These are phyloP conservation scores for Teratosphaeria zuluensis DNA, from an alignment of 2,329 filamentous ascomycete genomes.

Conservation along the genomic window DNA sequence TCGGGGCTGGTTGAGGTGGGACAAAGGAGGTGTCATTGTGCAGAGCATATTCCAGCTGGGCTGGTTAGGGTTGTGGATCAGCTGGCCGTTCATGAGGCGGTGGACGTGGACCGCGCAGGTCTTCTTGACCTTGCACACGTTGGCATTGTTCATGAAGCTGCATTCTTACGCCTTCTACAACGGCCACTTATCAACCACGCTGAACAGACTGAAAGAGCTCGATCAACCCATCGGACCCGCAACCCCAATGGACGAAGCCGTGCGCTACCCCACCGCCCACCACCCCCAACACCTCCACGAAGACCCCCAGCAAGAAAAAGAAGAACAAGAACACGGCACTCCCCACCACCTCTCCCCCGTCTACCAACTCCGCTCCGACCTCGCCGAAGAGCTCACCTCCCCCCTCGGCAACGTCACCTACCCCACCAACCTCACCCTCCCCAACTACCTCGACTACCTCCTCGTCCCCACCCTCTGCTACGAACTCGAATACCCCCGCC, in stretches of 20 bases:
- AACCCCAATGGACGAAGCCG: constrained; percentile 45
- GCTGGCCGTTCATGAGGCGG: constrained; percentile 69
- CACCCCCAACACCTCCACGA: not conserved
- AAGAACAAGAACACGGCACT: constrained; percentile 24
- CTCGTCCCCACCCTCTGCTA: constrained; percentile 95
- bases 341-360: constrained; percentile 35
- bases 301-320: constrained; percentile 1
- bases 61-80: constrained; percentile 71
- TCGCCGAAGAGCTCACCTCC: constrained; percentile 84
- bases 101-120: constrained; percentile 99
- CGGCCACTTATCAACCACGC: constrained; percentile 81
- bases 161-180: constrained; percentile 99
- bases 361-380: constrained; percentile 65
- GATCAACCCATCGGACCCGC: constrained; percentile 51
- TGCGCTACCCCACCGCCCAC: constrained; percentile 48
- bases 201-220: constrained; percentile 67
- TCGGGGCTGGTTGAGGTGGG: constrained; percentile 57
- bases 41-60: constrained; percentile 71
- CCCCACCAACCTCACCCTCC: constrained; percentile 72
- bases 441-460: constrained; percentile 78
- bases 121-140: constrained; percentile 81
- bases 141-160: constrained; percentile 97
- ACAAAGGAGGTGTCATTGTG: constrained; percentile 62
- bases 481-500: constrained; percentile 90
- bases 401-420: constrained; percentile 85